Evolutionary conservation across 2,329 filamentous ascomycete genomes (phyloP).

Genomic region (Raffaelea albimanens): DNA sequence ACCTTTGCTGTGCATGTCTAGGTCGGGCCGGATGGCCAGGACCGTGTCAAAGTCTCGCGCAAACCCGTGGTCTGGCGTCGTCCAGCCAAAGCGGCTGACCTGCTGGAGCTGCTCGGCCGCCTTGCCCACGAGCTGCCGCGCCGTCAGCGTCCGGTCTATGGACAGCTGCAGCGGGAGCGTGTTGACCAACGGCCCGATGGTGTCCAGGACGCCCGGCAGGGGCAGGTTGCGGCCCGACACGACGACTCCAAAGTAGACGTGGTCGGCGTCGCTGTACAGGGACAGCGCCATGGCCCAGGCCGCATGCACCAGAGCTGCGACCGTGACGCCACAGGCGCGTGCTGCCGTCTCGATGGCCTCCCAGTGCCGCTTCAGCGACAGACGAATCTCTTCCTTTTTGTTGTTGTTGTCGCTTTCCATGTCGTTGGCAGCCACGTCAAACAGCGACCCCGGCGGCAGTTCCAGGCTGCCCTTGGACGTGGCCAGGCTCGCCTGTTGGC

Average conservation of each 20-base stretch:
- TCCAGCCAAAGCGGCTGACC: background rate
- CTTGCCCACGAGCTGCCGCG: background rate
- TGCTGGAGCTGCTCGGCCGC: background rate
- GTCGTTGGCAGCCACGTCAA: no score
- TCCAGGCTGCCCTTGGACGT: background rate
- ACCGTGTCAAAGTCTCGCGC: background rate
- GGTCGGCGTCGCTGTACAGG: slow-evolving; percentile 21
- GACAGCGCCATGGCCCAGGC: slow-evolving; percentile 9
- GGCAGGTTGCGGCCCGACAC: background rate
- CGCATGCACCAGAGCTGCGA: slow-evolving; percentile 12
- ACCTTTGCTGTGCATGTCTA: background rate
- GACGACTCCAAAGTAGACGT: slow-evolving; percentile 1
- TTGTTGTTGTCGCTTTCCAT: background rate
- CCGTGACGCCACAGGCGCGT: background rate
- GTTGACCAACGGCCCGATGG: slow-evolving; percentile 3
- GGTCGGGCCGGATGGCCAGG: background rate
- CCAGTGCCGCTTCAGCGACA: background rate
- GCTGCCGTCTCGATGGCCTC: background rate
- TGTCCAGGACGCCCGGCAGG: background rate
- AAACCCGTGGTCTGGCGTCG: background rate
- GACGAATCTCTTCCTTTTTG: background rate
- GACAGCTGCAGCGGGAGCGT: background rate
- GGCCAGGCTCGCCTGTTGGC: background rate
- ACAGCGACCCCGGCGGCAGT: background rate
- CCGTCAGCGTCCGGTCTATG: background rate